Evolutionary conservation across 371 early-diverging fungal genomes (phyloP).

Genomic region (Batrachochytrium dendrobatidis): DNA sequence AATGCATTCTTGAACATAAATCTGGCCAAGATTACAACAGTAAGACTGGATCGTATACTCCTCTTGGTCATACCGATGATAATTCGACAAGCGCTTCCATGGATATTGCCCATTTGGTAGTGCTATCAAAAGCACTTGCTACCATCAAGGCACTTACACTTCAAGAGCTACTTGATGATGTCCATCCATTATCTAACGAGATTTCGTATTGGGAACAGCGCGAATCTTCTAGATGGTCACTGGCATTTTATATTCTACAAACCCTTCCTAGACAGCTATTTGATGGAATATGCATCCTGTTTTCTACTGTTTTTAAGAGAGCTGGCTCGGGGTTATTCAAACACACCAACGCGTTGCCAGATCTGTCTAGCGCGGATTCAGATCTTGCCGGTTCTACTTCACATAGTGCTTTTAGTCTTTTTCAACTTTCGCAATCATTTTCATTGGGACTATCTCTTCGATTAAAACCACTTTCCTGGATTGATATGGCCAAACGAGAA

Average conservation of each 20-base stretch:
- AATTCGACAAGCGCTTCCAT: no score
- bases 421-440: no score
- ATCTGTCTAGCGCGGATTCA: no score
- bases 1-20: no score
- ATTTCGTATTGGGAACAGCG: not conserved
- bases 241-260: not conserved
- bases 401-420: no score
- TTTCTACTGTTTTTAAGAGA: not conserved
- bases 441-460: not conserved
- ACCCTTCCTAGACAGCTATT: not conserved
- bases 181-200: not conserved
- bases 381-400: no score
- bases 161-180: conserved; percentile 2
- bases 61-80: no score
- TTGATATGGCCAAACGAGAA: not conserved
- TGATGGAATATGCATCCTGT: not conserved
- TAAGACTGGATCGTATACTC: no score
- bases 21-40: no score
- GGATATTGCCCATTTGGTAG: not conserved
- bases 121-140: not conserved
- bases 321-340: no score
- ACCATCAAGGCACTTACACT: not conserved
- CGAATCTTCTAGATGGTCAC: not conserved
- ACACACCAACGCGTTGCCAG: no score
- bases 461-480: not conserved